Base-by-base conservation (phyloP, 805 yeast genomes). In the Saturnispora serradocipensis region DNA sequence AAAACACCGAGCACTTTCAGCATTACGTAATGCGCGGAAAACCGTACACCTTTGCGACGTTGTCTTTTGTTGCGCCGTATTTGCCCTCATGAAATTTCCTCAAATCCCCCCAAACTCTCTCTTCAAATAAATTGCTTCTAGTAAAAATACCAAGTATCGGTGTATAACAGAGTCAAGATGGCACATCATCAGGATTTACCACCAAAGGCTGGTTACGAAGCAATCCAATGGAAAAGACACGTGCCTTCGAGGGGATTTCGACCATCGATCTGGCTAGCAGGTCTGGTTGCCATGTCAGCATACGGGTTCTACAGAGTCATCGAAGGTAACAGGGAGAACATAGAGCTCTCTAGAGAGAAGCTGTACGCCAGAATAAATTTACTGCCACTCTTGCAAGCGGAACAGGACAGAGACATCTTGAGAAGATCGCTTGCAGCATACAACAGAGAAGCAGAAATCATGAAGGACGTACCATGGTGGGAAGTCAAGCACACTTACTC, bases 141-240 rank as follows among this genome's bases (percentile, higher is more conserved):
- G 2, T 16, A 15, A 36, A 36, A 24, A 30, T 25, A 25, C 10
- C 28, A 25, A 10, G n/a, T n/a, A 36, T 7, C 5, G 18, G 20
- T n/a, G 18, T 36, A n/a, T 36, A n/a, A 18, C 10, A 38, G 20
- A 16, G 11, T 30, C 13, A 53, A 42, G 18, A 61, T 56, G 68
- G 68, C 64, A 11, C 63, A 61, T 42, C 64, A 61, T 38, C 96
- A 88, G 75, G 96, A 88, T 63, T 71, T 88, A 63, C 96, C 96
- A 62, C 96, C 96, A 53, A 73, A 78, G 60, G 88, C 86, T 52
- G 95, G 96, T 55, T 87, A 88, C 62, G 89, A 84, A 57, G 84
- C 86, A 43, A 78, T 88, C 54, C 96, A 87, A 71, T 88, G 95
- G 95, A 84, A 84, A 71, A 79, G 95, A 66, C 84, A 87, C 67